phyloP scores from a whole-genome alignment of 371 early-diverging fungal genomes.

The Apophysomyces trapeziformis region DNA sequence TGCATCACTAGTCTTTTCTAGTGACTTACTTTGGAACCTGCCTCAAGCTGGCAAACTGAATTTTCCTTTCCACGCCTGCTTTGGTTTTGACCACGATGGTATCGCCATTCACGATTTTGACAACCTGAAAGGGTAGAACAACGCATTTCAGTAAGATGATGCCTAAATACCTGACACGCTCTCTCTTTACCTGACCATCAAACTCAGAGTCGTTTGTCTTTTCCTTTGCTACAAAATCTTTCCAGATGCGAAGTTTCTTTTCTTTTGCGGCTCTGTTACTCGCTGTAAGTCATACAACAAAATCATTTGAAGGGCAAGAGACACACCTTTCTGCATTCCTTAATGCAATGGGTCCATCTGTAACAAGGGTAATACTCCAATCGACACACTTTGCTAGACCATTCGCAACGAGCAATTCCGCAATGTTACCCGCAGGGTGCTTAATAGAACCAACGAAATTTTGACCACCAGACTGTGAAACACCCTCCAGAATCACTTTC shows the following conservation, averaged over 20 bases:
- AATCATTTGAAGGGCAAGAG: background rate
- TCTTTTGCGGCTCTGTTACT: slow-evolving; percentile 61
- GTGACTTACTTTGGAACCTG: slow-evolving; percentile 61
- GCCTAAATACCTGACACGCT: too few species aligned
- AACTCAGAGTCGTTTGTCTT: slow-evolving; percentile 56
- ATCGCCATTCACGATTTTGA: slow-evolving; percentile 83
- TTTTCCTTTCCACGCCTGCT: slow-evolving; percentile 71
- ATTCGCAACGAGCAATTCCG: slow-evolving; percentile 81
- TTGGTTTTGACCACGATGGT: slow-evolving; percentile 69
- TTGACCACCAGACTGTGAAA: slow-evolving; percentile 60
- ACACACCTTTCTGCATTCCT: slow-evolving; percentile 75
- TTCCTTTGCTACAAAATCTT: slow-evolving; percentile 53
- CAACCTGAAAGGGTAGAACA: slow-evolving; percentile 38
- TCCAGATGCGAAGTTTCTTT: slow-evolving; percentile 85
- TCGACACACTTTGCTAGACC: slow-evolving; percentile 91
- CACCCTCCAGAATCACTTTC: slow-evolving; percentile 79
- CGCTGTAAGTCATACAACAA: background rate
- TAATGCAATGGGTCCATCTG: slow-evolving; percentile 74
- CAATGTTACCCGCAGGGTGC: slow-evolving; percentile 92
- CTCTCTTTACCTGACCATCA: slow-evolving; percentile 51
- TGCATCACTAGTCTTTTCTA: background rate
- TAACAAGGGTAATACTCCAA: slow-evolving; percentile 82
- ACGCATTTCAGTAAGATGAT: too few species aligned
- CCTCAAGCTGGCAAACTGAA: slow-evolving; percentile 85
- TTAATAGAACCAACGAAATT: slow-evolving; percentile 80